Percentiles rank a stretch among this genome's conserved stretches.
phyloP scores from a whole-genome alignment of 2,329 filamentous ascomycete species.

The Calonectria hawksworthii region DNA sequence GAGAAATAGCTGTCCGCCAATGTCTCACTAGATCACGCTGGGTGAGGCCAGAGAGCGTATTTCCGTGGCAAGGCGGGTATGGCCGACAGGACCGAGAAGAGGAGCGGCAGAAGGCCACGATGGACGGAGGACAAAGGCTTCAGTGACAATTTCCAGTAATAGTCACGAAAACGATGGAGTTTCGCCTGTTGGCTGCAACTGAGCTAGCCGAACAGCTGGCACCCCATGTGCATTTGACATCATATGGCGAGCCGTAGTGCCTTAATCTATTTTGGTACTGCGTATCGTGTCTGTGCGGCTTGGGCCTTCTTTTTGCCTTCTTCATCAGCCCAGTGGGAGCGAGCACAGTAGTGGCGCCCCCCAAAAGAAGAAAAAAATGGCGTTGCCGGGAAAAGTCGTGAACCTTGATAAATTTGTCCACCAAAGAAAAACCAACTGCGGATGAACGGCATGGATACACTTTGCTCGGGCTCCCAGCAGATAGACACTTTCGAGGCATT shows the following conservation, averaged over 20 bases:
- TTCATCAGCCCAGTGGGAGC: neutral
- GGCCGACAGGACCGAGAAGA: neutral
- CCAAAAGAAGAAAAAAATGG: neutral
- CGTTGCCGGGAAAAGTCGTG: neutral
- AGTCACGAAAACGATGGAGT: neutral
- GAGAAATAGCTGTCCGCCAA: neutral
- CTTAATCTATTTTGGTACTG: neutral
- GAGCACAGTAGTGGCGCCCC: neutral
- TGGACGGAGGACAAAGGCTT: neutral
- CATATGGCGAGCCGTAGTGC: neutral
- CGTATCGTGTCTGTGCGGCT: constrained; percentile 7
- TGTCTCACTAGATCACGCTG: neutral
- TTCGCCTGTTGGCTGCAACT: neutral
- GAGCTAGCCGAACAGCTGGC: neutral
- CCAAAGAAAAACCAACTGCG: neutral
- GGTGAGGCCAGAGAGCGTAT: neutral
- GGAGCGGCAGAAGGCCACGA: neutral
- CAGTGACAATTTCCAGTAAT: neutral
- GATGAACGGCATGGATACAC: neutral
- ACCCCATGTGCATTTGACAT: constrained; percentile 19
- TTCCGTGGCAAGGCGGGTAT: neutral
- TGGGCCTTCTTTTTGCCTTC: neutral
- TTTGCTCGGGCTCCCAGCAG: neutral
- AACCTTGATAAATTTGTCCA: neutral
- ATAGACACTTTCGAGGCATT: neutral